Percentiles rank a stretch among this genome's conserved stretches.
Conservation (phyloP, 352 stramenopile genomes). For the Pythium grandisporangium region DNA sequence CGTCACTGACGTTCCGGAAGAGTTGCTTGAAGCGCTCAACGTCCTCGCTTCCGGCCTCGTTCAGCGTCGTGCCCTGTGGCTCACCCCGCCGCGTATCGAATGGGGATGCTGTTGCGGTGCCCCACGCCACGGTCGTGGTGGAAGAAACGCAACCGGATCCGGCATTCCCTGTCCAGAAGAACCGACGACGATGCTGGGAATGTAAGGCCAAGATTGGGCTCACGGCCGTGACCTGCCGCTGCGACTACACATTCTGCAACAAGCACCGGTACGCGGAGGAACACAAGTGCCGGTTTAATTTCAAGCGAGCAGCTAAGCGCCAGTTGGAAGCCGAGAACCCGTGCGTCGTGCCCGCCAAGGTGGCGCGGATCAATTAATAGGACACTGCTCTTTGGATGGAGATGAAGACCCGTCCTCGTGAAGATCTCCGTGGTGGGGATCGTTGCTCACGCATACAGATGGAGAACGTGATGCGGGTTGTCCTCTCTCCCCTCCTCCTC, state of each 20-base stretch:
- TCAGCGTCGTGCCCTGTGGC: conserved; percentile 7
- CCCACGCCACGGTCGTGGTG: not conserved
- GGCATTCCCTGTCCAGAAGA: conserved; percentile 59
- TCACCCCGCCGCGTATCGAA: no score
- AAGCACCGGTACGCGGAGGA: conserved; percentile 87
- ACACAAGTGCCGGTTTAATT: conserved; percentile 85
- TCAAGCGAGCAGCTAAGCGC: conserved; percentile 72
- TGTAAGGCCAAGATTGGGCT: conserved; percentile 83
- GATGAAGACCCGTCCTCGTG: no score
- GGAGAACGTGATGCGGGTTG: no score
- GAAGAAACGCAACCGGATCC: conserved; percentile 11
- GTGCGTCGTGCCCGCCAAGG: conserved; percentile 65
- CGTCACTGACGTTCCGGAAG: conserved; percentile 44
- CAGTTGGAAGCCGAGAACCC: conserved; percentile 81
- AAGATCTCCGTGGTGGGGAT: no score
- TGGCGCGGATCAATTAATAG: conserved; percentile 87
- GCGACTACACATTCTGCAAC: conserved; percentile 86
- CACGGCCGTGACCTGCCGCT: conserved; percentile 82
- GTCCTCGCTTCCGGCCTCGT: conserved; percentile 24
- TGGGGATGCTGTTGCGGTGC: conserved; percentile 4
- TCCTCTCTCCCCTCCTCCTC: no score
- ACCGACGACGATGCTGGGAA: conserved; percentile 81
- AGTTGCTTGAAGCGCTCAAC: conserved; percentile 66
- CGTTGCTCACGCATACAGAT: no score
- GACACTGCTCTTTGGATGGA: no score